Evolutionary conservation across 139 green algal genomes (phyloP).

Genomic region (Yamagishiella unicocca): DNA sequence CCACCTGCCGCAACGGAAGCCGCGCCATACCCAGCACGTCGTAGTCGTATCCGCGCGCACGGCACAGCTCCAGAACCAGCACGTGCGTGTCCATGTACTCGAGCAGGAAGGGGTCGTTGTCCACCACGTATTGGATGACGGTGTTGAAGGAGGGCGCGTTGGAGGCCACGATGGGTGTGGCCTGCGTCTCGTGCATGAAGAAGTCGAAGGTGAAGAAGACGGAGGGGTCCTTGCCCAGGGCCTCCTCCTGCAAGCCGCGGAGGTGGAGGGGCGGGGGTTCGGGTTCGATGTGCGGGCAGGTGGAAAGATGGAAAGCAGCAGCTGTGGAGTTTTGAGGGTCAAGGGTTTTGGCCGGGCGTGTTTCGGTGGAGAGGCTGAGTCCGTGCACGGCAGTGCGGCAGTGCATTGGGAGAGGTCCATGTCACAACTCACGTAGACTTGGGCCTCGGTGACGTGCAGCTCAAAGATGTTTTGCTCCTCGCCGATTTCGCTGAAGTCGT

Average conservation of each 20-base stretch:
- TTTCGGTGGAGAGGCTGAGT: too few relatives aligned
- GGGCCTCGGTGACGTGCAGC: slow-evolving; percentile 63
- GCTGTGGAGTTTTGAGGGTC: too few relatives aligned
- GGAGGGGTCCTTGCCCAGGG: slow-evolving; percentile 60
- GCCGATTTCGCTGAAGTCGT: slow-evolving; percentile 63
- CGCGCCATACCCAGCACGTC: slow-evolving; percentile 59
- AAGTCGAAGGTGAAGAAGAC: slow-evolving; percentile 71
- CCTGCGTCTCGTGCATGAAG: slow-evolving; percentile 72
- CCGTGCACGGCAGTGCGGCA: too few relatives aligned
- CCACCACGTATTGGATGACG: slow-evolving; percentile 69
- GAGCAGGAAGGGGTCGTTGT: slow-evolving; percentile 64
- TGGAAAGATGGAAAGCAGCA: background rate
- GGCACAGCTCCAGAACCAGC: slow-evolving; percentile 65
- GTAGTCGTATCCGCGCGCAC: slow-evolving; percentile 68
- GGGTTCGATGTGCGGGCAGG: background rate
- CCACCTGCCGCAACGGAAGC: slow-evolving; percentile 54
- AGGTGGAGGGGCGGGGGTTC: background rate
- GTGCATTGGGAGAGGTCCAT: too few relatives aligned
- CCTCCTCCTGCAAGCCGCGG: slow-evolving; percentile 65
- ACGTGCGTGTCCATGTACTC: slow-evolving; percentile 71
- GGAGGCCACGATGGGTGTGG: slow-evolving; percentile 62
- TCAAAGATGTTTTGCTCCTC: slow-evolving; percentile 67
- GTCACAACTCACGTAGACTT: slow-evolving; percentile 57
- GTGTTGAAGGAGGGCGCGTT: slow-evolving; percentile 62
- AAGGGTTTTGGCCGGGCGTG: too few relatives aligned